Conservation (phyloP, 805 yeast species). For the Wickerhamomyces xylosicus region DNA sequence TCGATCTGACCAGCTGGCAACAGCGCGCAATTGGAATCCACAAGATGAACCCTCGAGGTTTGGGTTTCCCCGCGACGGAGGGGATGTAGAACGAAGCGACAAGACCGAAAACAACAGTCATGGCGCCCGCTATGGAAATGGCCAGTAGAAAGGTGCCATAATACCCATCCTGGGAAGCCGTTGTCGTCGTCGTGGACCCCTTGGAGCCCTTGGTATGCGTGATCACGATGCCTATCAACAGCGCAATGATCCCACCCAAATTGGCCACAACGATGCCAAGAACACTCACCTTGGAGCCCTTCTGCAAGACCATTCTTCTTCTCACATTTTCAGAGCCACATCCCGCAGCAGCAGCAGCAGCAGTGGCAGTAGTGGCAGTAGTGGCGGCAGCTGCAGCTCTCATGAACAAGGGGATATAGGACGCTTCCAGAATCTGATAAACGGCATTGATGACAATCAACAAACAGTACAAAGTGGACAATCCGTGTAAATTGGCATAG, state of each 20-base stretch:
- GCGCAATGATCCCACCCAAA: slow-evolving; percentile 28
- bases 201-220: slow-evolving; percentile 19
- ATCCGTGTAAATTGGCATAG: slow-evolving; percentile 16
- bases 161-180: slow-evolving; percentile 20
- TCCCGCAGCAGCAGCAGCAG: slow-evolving; percentile 5
- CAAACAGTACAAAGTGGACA: slow-evolving; percentile 24
- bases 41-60: slow-evolving; percentile 19
- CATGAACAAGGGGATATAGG: slow-evolving; percentile 32
- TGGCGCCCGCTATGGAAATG: slow-evolving; percentile 27
- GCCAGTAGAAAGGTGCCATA: slow-evolving; percentile 25
- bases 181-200: slow-evolving; percentile 7
- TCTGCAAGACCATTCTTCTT: slow-evolving; percentile 17
- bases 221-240: slow-evolving; percentile 28
- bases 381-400: slow-evolving; percentile 17
- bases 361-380: neutral
- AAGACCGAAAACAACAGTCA: slow-evolving; percentile 21
- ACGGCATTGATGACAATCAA: slow-evolving; percentile 21
- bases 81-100: slow-evolving; percentile 23
- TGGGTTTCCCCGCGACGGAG: slow-evolving; percentile 18
- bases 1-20: slow-evolving; percentile 15
- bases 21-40: slow-evolving; percentile 22
- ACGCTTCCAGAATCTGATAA: slow-evolving; percentile 28
- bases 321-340: slow-evolving; percentile 17
- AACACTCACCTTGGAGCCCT: slow-evolving; percentile 27
- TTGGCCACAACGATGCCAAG: slow-evolving; percentile 27